Evolutionary conservation across 208 protist genomes (phyloP).

Genomic region (Acanthamoeba castellanii): DNA sequence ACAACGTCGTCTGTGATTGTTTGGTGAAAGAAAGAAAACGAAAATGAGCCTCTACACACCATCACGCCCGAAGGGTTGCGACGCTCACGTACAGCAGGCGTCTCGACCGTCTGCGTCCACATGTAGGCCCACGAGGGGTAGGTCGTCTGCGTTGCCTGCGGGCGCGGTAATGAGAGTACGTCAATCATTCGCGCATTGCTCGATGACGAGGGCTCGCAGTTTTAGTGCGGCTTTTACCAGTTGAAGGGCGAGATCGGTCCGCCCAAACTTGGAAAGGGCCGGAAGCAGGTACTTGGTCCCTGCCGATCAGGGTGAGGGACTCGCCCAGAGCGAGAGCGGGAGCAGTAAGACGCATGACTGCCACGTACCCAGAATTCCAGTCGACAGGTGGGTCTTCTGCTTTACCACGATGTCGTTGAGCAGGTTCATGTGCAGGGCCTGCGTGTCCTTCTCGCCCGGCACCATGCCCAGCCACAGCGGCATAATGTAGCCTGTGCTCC

Average conservation of each 20-base stretch:
- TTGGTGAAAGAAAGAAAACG: not conserved
- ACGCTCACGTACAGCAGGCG: not conserved
- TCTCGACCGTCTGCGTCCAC: slow-evolving; percentile 59
- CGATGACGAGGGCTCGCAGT: not conserved
- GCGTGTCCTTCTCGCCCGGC: not conserved
- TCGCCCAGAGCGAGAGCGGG: not conserved
- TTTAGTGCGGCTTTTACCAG: not conserved
- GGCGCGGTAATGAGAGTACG: not conserved
- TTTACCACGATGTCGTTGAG: slow-evolving; percentile 19
- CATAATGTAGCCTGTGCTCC: not conserved
- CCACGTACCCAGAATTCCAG: slow-evolving; percentile 60
- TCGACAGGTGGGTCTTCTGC: slow-evolving; percentile 53
- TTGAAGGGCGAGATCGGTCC: slow-evolving; percentile 45
- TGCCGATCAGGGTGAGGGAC: not conserved
- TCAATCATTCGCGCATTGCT: not conserved
- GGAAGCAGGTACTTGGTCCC: slow-evolving; percentile 73
- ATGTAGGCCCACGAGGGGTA: slow-evolving; percentile 78
- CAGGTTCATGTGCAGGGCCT: not conserved
- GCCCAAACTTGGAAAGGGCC: slow-evolving; percentile 44
- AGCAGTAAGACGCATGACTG: not conserved
- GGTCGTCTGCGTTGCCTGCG: slow-evolving; percentile 3
- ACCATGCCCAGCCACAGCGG: slow-evolving; percentile 43
- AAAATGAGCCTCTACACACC: not conserved
- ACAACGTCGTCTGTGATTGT: not conserved
- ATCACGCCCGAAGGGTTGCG: too few relatives aligned